Evolutionary conservation across 305 asterid species (phyloP).

Genomic region (Fraxinus angustifolia): DNA sequence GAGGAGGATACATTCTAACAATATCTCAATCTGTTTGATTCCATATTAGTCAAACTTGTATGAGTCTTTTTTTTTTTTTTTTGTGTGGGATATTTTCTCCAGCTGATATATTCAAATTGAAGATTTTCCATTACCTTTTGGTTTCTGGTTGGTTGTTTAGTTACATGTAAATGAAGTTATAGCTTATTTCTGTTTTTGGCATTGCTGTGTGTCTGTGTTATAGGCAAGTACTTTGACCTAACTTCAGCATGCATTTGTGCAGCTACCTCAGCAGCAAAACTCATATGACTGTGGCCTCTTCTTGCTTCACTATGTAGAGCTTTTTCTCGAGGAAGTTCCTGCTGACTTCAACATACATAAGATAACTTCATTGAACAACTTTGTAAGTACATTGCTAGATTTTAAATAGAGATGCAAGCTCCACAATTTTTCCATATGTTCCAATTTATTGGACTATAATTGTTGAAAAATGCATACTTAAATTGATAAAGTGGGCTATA

Average conservation of each 20-base stretch:
- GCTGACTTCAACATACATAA: neutral
- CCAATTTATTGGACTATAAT: neutral
- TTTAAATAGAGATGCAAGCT: conserved; percentile 18
- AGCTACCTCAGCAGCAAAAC: conserved; percentile 2
- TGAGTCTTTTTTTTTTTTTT: conserved; percentile 1
- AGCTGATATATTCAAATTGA: conserved; percentile 5
- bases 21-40: neutral
- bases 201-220: neutral
- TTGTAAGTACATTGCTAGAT: conserved; percentile 7
- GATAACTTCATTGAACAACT: neutral
- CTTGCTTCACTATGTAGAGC: neutral
- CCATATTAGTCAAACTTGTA: conserved; percentile 4
- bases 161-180: neutral
- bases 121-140: neutral
- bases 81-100: neutral
- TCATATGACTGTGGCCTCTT: neutral
- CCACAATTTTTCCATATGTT: conserved; percentile 2
- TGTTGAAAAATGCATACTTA: neutral
- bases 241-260: conserved; percentile 11
- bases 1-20: neutral
- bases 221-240: neutral
- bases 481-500: neutral
- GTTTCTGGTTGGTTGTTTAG: conserved; percentile 15
- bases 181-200: neutral
- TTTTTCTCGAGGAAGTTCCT: neutral